Conservation (phyloP, 1,139 yeast species). For the Petasospora rhodanensis region DNA sequence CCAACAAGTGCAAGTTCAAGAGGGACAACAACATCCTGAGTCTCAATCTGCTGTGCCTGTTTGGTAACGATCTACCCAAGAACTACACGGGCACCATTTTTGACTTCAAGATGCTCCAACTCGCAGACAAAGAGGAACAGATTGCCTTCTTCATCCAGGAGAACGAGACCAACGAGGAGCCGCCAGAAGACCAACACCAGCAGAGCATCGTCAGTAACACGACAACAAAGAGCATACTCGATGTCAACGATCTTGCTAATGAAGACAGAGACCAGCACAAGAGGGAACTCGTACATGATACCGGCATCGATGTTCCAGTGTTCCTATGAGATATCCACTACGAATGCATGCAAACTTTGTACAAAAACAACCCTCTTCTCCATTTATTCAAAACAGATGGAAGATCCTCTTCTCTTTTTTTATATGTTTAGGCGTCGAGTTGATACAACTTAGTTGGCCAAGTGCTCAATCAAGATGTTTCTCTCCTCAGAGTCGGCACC, state of each 20-base stretch:
- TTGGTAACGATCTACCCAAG: constrained; percentile 28
- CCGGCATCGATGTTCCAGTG: constrained; percentile 27
- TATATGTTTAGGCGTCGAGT: constrained; percentile 1
- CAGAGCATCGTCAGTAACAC: no score
- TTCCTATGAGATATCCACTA: no score
- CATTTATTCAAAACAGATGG: background rate
- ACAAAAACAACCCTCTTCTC: background rate
- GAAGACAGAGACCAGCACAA: no score
- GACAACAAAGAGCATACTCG: no score
- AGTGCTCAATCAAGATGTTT: constrained; percentile 93
- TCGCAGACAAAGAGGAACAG: constrained; percentile 27
- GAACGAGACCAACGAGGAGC: constrained; percentile 4
- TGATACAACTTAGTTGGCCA: constrained; percentile 51
- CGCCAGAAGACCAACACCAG: no score
- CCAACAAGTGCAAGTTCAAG: constrained; percentile 56
- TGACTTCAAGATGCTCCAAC: constrained; percentile 57
- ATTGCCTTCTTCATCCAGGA: constrained; percentile 6
- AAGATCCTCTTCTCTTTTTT: background rate
- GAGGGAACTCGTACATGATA: constrained; percentile 2
- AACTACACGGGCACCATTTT: constrained; percentile 57
- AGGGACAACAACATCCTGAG: constrained; percentile 45
- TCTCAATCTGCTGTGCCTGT: constrained; percentile 31
- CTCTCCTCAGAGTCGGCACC: constrained; percentile 99
- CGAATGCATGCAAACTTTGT: no score
- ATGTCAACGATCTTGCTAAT: no score